Percentiles rank a stretch among this genome's conserved stretches.
Conservation (phyloP, 108 stramenopile genomes). For the Cyclostephanos invisitatus region DNA sequence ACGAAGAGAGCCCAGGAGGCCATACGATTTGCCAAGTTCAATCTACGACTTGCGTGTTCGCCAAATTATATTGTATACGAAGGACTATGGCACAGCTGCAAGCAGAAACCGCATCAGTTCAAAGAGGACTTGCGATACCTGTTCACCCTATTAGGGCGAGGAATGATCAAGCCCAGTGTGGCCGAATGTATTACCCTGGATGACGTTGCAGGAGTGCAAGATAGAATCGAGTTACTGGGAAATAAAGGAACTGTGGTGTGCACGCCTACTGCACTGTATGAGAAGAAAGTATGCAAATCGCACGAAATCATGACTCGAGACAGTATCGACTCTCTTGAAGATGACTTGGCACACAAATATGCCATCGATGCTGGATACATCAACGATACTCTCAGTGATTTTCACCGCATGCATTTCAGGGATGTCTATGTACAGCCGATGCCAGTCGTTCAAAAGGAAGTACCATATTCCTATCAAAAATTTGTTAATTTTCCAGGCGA, state of each 20-base stretch:
- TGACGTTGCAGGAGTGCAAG: conserved; percentile 36
- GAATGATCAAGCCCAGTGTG: conserved; percentile 28
- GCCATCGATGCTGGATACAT: conserved; percentile 37
- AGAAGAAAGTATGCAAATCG: conserved; percentile 14
- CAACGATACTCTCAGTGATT: conserved; percentile 40
- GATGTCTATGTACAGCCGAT: background rate
- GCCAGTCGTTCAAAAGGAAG: background rate
- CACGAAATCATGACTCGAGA: background rate
- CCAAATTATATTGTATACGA: conserved; percentile 37
- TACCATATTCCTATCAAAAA: background rate
- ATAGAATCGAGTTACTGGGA: conserved; percentile 39
- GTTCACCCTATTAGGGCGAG: conserved; percentile 32
- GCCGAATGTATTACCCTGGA: conserved; percentile 36
- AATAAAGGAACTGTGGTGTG: conserved; percentile 36
- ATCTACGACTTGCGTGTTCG: conserved; percentile 31
- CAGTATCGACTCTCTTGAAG: background rate
- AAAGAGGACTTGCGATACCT: conserved; percentile 45
- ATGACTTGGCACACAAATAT: conserved; percentile 5
- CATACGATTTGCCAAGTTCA: conserved; percentile 32
- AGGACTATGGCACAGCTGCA: conserved; percentile 41
- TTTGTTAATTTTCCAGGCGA: background rate
- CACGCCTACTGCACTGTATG: conserved; percentile 40
- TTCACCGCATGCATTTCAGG: conserved; percentile 21
- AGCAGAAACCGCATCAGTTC: conserved; percentile 35
- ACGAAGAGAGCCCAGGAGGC: conserved; percentile 28